These are phyloP conservation scores for Kandelia obovata DNA, from an alignment of 345 rosid species.

Conservation along the genomic window DNA sequence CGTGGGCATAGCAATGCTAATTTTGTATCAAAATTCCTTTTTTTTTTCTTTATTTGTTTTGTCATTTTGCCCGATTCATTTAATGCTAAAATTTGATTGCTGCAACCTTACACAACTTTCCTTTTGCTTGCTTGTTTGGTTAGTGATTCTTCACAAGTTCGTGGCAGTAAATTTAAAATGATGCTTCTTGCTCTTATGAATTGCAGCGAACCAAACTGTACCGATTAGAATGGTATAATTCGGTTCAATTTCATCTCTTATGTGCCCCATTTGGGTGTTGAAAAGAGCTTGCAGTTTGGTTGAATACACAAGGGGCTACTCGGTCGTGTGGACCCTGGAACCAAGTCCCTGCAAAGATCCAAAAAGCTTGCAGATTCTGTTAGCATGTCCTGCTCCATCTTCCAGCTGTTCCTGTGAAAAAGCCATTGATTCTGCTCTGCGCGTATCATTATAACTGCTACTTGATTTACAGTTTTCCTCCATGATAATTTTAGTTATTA, in stretches of 20 bases:
- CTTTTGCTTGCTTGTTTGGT: not conserved
- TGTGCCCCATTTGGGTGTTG: slow-evolving; percentile 12
- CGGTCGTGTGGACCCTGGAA: slow-evolving; percentile 27
- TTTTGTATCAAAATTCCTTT: no score
- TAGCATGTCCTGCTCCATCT: slow-evolving; percentile 23
- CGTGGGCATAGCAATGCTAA: no score
- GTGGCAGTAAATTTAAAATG: slow-evolving; percentile 8
- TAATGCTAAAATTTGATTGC: slow-evolving; percentile 18
- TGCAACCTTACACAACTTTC: slow-evolving; percentile 8
- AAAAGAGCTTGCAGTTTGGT: not conserved
- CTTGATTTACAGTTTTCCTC: not conserved
- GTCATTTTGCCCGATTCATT: slow-evolving; percentile 11
- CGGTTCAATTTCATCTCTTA: slow-evolving; percentile 20
- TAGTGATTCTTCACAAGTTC: slow-evolving; percentile 4
- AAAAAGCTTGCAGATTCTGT: slow-evolving; percentile 23
- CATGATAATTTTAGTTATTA: not conserved
- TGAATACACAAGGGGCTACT: slow-evolving; percentile 1
- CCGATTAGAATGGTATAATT: not conserved
- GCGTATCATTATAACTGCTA: not conserved
- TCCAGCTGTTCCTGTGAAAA: slow-evolving; percentile 28
- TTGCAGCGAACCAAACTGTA: not conserved
- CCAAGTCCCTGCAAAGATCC: slow-evolving; percentile 19
- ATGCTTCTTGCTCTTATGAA: no score
- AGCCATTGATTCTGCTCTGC: slow-evolving; percentile 7
- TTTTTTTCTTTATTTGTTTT: not conserved